A percentile compares a stretch with the other conserved stretches of the same genome.
phyloP scores from a whole-genome alignment of 495 filamentous ascomycete genomes.

The Penicillium pancosmium region DNA sequence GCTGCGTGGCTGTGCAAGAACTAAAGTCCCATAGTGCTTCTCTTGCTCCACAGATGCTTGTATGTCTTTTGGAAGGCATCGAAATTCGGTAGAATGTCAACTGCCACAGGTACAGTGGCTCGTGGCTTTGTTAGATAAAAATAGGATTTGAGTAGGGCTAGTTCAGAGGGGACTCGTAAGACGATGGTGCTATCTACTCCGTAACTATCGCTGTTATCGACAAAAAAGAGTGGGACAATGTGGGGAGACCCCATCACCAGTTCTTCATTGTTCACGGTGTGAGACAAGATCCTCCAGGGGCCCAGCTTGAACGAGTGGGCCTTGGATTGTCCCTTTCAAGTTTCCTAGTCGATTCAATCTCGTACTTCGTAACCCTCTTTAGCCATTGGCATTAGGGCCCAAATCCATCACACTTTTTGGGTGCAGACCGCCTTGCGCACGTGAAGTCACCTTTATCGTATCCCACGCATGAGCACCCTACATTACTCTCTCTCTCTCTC shows the following conservation, averaged over 20 bases:
- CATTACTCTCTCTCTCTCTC: neutral
- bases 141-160: too few species aligned
- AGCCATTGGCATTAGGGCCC: neutral
- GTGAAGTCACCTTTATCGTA: constrained; percentile 26
- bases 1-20: constrained; percentile 41
- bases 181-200: neutral
- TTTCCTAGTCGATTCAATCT: neutral
- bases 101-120: neutral
- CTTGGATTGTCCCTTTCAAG: constrained; percentile 10
- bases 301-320: constrained; percentile 4
- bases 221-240: constrained; percentile 5
- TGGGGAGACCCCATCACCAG: constrained; percentile 10
- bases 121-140: neutral
- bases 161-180: too few species aligned
- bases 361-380: neutral
- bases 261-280: constrained; percentile 1
- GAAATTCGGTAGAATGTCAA: neutral
- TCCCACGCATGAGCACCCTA: constrained; percentile 4
- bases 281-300: neutral
- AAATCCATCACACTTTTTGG: constrained; percentile 10
- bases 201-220: constrained; percentile 16
- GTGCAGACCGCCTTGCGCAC: constrained; percentile 36
- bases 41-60: constrained; percentile 4
- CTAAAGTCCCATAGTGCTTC: constrained; percentile 4
- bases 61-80: neutral